Conservation (phyloP, 2,329 filamentous ascomycete genomes). For the Dactylellina haptotyla region DNA sequence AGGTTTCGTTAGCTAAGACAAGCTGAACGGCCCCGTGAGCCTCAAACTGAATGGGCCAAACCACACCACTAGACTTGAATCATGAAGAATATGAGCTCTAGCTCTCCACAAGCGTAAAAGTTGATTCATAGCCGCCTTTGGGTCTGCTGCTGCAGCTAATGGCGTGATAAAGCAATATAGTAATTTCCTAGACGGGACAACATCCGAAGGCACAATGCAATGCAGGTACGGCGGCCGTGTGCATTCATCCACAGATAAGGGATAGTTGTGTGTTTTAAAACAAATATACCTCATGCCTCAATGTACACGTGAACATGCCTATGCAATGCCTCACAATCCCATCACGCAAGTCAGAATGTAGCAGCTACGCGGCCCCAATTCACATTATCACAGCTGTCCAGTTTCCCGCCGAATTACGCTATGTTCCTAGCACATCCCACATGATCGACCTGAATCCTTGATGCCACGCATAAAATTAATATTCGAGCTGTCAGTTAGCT, state of each 20-base stretch:
- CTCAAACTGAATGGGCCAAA: background rate
- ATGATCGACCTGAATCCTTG: background rate
- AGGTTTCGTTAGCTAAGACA: background rate
- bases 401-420: background rate
- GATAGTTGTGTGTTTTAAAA: constrained; percentile 17
- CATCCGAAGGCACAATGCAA: constrained; percentile 29
- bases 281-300: constrained; percentile 34
- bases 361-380: too few species aligned
- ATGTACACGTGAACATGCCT: constrained; percentile 5
- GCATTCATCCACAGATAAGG: background rate
- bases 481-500: too few species aligned
- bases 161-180: background rate
- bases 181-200: constrained; percentile 11
- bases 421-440: background rate
- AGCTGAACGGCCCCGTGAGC: constrained; percentile 13
- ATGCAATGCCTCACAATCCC: constrained; percentile 3
- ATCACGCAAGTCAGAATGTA: background rate
- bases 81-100: background rate
- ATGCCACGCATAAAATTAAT: background rate
- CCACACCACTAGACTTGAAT: background rate
- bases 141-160: background rate
- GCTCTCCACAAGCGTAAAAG: background rate
- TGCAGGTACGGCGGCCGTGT: constrained; percentile 27
- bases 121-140: background rate
- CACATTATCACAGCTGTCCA: background rate